Base-by-base conservation (phyloP, 441 rosid genomes). In the Euphorbia schlechtendalii region DNA sequence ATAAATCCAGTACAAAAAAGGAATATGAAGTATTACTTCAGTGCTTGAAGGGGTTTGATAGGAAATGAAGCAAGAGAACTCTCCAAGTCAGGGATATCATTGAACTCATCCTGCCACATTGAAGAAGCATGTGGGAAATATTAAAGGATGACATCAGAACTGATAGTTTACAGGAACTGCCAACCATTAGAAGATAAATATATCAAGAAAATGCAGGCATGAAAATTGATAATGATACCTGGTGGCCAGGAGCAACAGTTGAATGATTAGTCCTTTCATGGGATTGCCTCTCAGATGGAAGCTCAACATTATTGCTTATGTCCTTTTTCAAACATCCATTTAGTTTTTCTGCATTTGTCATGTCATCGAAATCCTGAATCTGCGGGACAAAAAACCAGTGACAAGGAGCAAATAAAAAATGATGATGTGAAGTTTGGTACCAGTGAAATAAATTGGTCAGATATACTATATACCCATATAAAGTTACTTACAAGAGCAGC, bases 41-140 rank as follows among this genome's bases (percentile, higher is more conserved):
- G 94, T 38, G 96, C 96, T 79, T 84, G 87, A 73, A 94, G 87
- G 75, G 96, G 98, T 67, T 86, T 91, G 57, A 79, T 73, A 6
- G 98, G 92, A 85, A 94, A 91, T 22, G 92, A 80, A 66, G 88
- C 78, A 63, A 91, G 80, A 48, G 96, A 84, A 73, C 81, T 74
- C 79, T 86, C 89, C 84, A 89, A 81, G 78, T 90, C 96, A 75
- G 71, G 77, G 61, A 90, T 70, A 69, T 90, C 83, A 41, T 69
- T 78, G 64, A 83, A 70, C 53, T 79, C 87, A 43, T 87, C 98
- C 98, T 91, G 89, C 67, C 80, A 76, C 43, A 72, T 67, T 72
- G 59, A 69, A 58, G 55, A 56, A 59, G 43, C 64, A 14, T 30
- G 17, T 72, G 45, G 71, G 74, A 69, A 45, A 67, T 38, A 55